Evolutionary conservation across 805 yeast species (phyloP), one percentile per base, ranked within the genome.

Genomic region (Yarrowia deformans): DNA sequence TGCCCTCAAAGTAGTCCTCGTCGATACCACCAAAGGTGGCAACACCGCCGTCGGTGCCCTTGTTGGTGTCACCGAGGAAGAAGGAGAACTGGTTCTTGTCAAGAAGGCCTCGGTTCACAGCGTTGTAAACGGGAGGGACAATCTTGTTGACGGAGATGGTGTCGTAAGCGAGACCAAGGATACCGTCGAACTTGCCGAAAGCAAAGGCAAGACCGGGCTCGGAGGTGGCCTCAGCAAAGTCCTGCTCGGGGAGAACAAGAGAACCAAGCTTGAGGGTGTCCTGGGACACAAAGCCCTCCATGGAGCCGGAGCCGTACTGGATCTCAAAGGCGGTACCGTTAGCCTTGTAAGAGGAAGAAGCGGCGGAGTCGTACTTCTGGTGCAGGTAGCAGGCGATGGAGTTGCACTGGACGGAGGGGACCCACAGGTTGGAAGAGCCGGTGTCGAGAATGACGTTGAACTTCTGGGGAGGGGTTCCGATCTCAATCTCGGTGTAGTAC

Each of bases 141-240:
- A 93, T 87, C 77, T 87, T 85, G 83, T 93, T 84, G 69, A 91
- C 97, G 16, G 98, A 86, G 74, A 95, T 93, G 68, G 97, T 84
- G 81, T 91, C 91, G 81, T 94, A 95, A 72, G 91, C 99, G 74
- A 95, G 86, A 73, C 99, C 99, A 72, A 95, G 83, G 74, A 95
- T 93, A 82, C 99, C 99, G 79, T 95, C 99, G 79, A 95, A 95
- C 82, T 95, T 94, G 80, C 97, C 99, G 81, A 95, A 95, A 67
- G 99, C 98, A 82, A 95, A 95, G 0, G 98, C 95, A 74, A 95
- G 85, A 69, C 99, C 99, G 52, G 98, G 98, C 84, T 95, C 99
- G 75, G 87, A 86, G 70, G 99, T 95, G 72, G 97, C 94, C 84
- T 95, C 99, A 71, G 97, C 98, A 78, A 95, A 95, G 78, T 89